phyloP scores from a whole-genome alignment of 164 flowering plant species.

The Santalum album region DNA sequence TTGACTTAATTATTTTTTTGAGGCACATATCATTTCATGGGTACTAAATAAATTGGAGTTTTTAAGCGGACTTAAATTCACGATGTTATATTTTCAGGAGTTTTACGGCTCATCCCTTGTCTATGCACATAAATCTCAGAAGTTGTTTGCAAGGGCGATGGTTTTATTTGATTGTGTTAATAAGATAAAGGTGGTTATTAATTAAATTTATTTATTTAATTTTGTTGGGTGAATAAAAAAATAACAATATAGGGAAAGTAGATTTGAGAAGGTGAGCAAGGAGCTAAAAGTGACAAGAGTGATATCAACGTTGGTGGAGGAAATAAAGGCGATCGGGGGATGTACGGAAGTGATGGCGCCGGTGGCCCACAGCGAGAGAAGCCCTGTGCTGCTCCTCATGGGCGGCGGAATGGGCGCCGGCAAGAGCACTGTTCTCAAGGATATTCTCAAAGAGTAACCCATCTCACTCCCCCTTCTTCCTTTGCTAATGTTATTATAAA shows the following conservation, averaged over 20 bases:
- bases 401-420: slow-evolving; percentile 99
- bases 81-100: too few species aligned
- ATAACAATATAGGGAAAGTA: slow-evolving; percentile 46
- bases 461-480: not conserved
- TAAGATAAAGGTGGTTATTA: too few species aligned
- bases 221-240: not conserved
- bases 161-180: too few species aligned
- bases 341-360: slow-evolving; percentile 72
- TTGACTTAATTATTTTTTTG: too few species aligned
- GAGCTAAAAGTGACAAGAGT: slow-evolving; percentile 62
- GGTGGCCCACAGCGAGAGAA: slow-evolving; percentile 56
- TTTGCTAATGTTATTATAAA: too few species aligned
- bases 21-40: too few species aligned
- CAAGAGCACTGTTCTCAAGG: slow-evolving; percentile 94
- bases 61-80: too few species aligned
- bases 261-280: slow-evolving; percentile 72
- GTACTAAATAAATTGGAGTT: too few species aligned
- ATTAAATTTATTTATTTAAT: not conserved
- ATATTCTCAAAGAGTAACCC: slow-evolving; percentile 60
- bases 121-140: too few species aligned
- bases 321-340: slow-evolving; percentile 66
- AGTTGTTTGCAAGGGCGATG: too few species aligned
- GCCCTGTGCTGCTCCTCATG: slow-evolving; percentile 89
- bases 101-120: too few species aligned
- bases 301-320: slow-evolving; percentile 77